Conservation (phyloP, 257 asterid species). For the Solanum habrochaites region DNA sequence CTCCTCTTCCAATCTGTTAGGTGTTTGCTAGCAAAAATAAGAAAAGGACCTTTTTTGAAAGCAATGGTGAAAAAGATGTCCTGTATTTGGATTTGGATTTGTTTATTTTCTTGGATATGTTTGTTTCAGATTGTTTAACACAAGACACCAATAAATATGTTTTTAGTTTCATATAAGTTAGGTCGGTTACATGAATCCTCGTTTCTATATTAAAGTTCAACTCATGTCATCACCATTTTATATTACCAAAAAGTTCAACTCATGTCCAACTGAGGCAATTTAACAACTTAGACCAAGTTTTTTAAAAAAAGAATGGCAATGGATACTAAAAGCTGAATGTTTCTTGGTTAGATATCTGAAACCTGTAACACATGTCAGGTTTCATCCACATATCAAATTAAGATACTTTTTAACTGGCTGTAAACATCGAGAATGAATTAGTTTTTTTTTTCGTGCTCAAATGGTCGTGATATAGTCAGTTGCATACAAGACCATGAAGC, state of each 20-base stretch:
- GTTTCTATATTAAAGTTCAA: no score
- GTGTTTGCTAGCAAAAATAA: background rate
- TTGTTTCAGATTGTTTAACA: background rate
- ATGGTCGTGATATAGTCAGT: background rate
- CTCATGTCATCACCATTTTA: no score
- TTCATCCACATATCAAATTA: background rate
- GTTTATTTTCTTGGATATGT: background rate
- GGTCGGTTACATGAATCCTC: background rate
- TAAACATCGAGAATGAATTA: background rate
- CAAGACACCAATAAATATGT: background rate
- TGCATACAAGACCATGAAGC: background rate
- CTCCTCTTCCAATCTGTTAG: slow-evolving; percentile 67
- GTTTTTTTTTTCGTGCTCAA: background rate
- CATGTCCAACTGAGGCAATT: no score
- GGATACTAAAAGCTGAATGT: background rate
- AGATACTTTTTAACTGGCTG: background rate
- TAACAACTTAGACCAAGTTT: background rate
- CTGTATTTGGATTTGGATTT: background rate
- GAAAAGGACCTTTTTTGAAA: background rate
- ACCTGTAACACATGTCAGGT: background rate
- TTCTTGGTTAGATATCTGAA: background rate
- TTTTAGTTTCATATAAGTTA: background rate
- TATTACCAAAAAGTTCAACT: no score
- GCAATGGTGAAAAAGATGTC: background rate
- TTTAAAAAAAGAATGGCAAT: background rate